Percentiles rank a stretch among this genome's conserved stretches.
These are phyloP conservation scores for Zasmidium cellare DNA, from an alignment of 2,329 filamentous ascomycete genomes.

Conservation along the genomic window DNA sequence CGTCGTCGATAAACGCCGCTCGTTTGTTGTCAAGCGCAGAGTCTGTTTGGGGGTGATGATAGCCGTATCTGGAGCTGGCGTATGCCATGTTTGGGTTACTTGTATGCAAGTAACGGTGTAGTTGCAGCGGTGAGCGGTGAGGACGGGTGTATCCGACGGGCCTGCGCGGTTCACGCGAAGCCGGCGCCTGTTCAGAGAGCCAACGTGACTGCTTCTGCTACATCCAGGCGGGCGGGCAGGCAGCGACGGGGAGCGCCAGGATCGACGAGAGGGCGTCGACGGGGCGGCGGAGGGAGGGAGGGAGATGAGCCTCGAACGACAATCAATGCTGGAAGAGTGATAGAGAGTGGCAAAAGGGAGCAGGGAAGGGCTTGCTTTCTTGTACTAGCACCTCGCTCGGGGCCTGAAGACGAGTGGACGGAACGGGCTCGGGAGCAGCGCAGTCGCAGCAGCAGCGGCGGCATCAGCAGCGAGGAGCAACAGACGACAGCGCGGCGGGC, in stretches of 20 bases:
- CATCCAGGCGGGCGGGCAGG: constrained; percentile 14
- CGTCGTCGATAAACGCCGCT: constrained; percentile 29
- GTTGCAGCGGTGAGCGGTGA: constrained; percentile 26
- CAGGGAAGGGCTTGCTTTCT: constrained; percentile 34
- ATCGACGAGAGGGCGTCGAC: constrained; percentile 4
- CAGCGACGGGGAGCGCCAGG: constrained; percentile 1
- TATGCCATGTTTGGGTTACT: constrained; percentile 29
- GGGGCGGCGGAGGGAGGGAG: constrained; percentile 5
- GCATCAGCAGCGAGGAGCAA: constrained; percentile 1
- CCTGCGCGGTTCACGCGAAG: constrained; percentile 19
- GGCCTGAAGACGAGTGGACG: neutral
- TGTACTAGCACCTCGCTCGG: neutral
- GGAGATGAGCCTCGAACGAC: constrained; percentile 21
- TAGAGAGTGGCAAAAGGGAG: constrained; percentile 24
- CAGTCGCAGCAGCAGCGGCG: neutral
- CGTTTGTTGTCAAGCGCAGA: constrained; percentile 25
- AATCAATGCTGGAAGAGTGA: constrained; percentile 30
- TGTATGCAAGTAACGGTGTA: constrained; percentile 25
- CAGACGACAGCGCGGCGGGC: constrained; percentile 1
- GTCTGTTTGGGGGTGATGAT: constrained; percentile 25
- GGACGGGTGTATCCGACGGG: constrained; percentile 24
- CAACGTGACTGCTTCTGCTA: constrained; percentile 21
- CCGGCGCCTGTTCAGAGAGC: constrained; percentile 11
- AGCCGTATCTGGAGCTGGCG: constrained; percentile 24
- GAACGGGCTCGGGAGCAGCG: neutral